Evolutionary conservation across 73 alveolate genomes (phyloP).

Genomic region (Stentor coeruleus): DNA sequence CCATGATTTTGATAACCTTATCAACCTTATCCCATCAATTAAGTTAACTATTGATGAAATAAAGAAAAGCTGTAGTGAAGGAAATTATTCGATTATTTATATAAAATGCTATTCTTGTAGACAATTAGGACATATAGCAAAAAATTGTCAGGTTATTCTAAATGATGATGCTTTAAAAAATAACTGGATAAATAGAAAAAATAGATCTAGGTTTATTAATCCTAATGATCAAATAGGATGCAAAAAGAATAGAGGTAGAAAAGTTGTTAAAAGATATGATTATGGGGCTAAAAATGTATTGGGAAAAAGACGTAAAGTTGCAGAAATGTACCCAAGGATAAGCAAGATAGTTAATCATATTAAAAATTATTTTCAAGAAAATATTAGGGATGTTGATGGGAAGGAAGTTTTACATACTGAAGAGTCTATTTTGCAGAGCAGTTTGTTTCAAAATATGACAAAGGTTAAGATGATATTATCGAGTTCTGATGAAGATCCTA

Average conservation of each 20-base stretch:
- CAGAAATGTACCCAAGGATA: background rate
- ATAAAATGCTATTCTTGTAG: slow-evolving; percentile 50
- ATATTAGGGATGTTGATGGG: background rate
- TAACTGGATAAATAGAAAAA: background rate
- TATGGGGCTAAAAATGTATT: background rate
- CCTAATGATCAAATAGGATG: background rate
- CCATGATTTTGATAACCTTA: background rate
- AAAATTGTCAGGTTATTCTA: slow-evolving; percentile 30
- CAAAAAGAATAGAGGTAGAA: background rate
- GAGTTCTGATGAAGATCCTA: too few relatives aligned
- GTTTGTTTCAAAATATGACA: background rate
- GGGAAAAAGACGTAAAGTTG: background rate
- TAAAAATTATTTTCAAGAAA: background rate
- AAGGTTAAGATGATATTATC: background rate
- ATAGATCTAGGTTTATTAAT: background rate
- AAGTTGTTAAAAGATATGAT: background rate
- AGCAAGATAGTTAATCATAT: background rate
- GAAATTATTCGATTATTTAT: slow-evolving; percentile 31
- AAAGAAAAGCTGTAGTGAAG: background rate
- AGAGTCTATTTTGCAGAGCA: too few relatives aligned
- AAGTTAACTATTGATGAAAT: background rate
- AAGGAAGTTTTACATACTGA: background rate
- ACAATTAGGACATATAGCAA: slow-evolving; percentile 41
- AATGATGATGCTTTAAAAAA: background rate
- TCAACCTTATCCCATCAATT: background rate